These are phyloP conservation scores for Sedum album DNA, from an alignment of 164 flowering plant species.

Conservation along the genomic window DNA sequence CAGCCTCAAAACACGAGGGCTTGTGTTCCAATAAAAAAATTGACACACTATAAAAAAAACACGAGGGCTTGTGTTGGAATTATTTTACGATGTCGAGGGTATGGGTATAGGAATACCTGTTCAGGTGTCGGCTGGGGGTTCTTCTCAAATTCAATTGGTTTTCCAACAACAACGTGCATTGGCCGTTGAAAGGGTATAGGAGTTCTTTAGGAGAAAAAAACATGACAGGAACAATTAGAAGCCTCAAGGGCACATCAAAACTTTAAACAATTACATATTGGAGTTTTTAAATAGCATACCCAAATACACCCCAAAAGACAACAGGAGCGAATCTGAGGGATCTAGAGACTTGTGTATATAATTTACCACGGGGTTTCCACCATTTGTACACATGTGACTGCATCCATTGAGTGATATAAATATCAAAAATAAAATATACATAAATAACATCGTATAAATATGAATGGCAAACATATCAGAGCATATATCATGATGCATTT, in stretches of 20 bases:
- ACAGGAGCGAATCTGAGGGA: conserved; percentile 77
- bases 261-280: background rate
- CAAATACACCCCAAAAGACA: conserved; percentile 72
- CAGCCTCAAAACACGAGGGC: too few relatives aligned
- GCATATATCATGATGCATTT: background rate
- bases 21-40: too few relatives aligned
- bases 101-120: conserved; percentile 50
- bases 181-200: conserved; percentile 61
- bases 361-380: conserved; percentile 78
- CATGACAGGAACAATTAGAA: background rate
- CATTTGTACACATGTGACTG: conserved; percentile 72
- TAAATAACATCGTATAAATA: too few relatives aligned
- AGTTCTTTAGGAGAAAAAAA: conserved; percentile 31
- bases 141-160: conserved; percentile 59
- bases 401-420: conserved; percentile 9
- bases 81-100: background rate
- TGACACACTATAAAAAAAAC: too few relatives aligned
- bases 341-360: conserved; percentile 43
- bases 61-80: too few relatives aligned
- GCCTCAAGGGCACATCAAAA: background rate
- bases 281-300: conserved; percentile 37
- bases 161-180: conserved; percentile 79
- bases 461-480: background rate
- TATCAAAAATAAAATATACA: background rate
- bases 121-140: conserved; percentile 58